Evolutionary conservation across 2,329 filamentous ascomycete genomes (phyloP).

Genomic region (Coniosporium tulheliwenetii): DNA sequence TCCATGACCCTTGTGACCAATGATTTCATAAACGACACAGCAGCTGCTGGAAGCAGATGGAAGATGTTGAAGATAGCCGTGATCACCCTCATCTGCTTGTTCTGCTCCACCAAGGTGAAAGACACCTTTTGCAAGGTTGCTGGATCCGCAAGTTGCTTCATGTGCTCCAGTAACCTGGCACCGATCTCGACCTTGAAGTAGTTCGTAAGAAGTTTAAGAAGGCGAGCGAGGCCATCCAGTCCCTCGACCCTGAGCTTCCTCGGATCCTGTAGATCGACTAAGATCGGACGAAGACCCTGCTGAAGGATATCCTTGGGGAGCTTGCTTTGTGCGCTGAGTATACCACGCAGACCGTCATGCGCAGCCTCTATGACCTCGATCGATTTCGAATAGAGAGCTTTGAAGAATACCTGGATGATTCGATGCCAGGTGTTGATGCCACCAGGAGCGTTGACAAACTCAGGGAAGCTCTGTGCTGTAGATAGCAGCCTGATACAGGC

Average conservation of each 20-base stretch:
- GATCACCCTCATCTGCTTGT: slow-evolving; percentile 84
- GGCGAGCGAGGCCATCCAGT: slow-evolving; percentile 75
- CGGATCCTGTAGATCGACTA: slow-evolving; percentile 90
- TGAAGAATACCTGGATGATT: slow-evolving; percentile 95
- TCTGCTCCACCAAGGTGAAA: slow-evolving; percentile 88
- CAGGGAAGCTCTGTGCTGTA: slow-evolving; percentile 83
- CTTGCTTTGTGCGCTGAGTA: slow-evolving; percentile 77
- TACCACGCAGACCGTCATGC: slow-evolving; percentile 75
- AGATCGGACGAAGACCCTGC: slow-evolving; percentile 82
- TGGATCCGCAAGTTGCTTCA: slow-evolving; percentile 77
- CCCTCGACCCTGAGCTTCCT: slow-evolving; percentile 79
- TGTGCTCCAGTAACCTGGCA: slow-evolving; percentile 78
- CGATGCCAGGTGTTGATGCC: slow-evolving; percentile 37
- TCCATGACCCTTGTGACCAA: slow-evolving; percentile 83
- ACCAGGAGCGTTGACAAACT: slow-evolving; percentile 66
- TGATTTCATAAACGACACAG: slow-evolving; percentile 78
- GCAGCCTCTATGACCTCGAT: slow-evolving; percentile 86
- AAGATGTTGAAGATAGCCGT: slow-evolving; percentile 94
- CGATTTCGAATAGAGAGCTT: slow-evolving; percentile 86
- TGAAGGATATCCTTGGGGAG: slow-evolving; percentile 91
- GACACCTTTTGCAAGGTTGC: slow-evolving; percentile 73
- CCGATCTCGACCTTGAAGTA: slow-evolving; percentile 99
- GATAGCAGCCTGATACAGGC: slow-evolving; percentile 88
- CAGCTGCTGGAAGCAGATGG: slow-evolving; percentile 80
- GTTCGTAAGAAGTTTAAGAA: slow-evolving; percentile 83